These are phyloP conservation scores for Parastagonospora nodorum DNA, from an alignment of 2,329 filamentous ascomycete genomes.

Conservation along the genomic window DNA sequence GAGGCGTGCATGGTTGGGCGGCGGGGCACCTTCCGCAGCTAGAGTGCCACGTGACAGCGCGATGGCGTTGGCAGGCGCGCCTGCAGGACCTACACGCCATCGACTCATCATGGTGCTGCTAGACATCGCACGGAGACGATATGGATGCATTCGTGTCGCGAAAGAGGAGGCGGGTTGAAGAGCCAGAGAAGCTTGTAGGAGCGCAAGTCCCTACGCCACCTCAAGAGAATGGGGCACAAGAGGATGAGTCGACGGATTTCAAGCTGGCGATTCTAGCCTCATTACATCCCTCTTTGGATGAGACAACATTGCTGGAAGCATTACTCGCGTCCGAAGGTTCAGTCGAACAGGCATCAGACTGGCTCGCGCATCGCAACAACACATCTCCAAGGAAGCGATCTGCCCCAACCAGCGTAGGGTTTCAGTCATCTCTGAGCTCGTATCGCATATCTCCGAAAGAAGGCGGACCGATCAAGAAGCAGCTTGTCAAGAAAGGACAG, in stretches of 20 bases:
- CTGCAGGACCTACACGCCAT: background rate
- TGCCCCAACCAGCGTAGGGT: slow-evolving; percentile 35
- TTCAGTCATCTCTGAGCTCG: slow-evolving; percentile 51
- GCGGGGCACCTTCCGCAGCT: slow-evolving; percentile 22
- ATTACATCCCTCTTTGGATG: slow-evolving; percentile 67
- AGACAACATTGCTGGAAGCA: slow-evolving; percentile 75
- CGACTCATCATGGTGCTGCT: slow-evolving; percentile 1
- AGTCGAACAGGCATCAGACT: slow-evolving; percentile 67
- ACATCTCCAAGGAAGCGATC: slow-evolving; percentile 42
- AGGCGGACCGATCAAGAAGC: slow-evolving; percentile 33
- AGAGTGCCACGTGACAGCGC: slow-evolving; percentile 21
- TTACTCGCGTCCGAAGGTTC: slow-evolving; percentile 79
- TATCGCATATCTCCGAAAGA: slow-evolving; percentile 23
- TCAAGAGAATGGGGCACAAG: slow-evolving; percentile 22
- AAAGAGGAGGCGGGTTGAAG: slow-evolving; percentile 39
- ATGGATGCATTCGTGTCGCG: slow-evolving; percentile 49
- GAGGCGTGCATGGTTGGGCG: slow-evolving; percentile 20
- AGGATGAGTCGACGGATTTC: slow-evolving; percentile 83
- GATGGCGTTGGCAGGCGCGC: background rate
- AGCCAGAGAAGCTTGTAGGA: slow-evolving; percentile 1
- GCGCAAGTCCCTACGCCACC: background rate
- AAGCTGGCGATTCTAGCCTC: slow-evolving; percentile 86
- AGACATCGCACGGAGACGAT: background rate
- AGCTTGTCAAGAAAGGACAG: slow-evolving; percentile 74
- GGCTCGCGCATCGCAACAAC: slow-evolving; percentile 51